phyloP scores from a whole-genome alignment of 192 early-diverging fungal species.

The Entomortierella lignicola region DNA sequence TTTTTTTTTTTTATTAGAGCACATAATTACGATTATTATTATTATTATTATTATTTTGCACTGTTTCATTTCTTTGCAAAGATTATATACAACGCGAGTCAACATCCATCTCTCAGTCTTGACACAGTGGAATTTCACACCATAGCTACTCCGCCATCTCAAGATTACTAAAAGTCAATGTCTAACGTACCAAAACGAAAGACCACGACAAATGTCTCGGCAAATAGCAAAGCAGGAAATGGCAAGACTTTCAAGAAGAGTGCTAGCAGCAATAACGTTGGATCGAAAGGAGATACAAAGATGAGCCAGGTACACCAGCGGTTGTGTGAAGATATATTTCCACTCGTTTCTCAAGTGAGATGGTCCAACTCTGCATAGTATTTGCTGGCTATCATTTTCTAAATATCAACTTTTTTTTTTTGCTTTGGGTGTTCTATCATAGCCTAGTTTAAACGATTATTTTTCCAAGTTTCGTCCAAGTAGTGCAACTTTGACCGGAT shows the following conservation, averaged over 20 bases:
- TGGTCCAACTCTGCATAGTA: too few species aligned
- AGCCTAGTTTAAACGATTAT: not conserved
- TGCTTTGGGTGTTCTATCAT: not conserved
- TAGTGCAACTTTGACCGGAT: not conserved
- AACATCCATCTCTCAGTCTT: too few species aligned
- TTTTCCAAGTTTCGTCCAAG: not conserved
- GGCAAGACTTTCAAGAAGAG: not conserved
- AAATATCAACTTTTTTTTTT: not conserved
- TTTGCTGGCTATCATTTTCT: too few species aligned
- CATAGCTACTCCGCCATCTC: too few species aligned
- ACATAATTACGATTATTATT: too few species aligned
- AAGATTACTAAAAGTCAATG: not conserved
- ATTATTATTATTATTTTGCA: too few species aligned
- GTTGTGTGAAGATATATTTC: too few species aligned
- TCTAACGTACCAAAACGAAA: constrained; percentile 19
- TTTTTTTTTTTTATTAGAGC: too few species aligned
- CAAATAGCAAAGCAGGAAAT: not conserved
- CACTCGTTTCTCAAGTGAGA: too few species aligned
- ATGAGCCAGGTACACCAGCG: constrained; percentile 23
- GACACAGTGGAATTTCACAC: too few species aligned
- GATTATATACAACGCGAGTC: too few species aligned
- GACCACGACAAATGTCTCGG: not conserved
- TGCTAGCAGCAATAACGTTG: not conserved
- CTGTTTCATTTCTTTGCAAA: too few species aligned
- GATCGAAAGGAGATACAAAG: not conserved